Evolutionary conservation across 164 flowering plant species (phyloP), one percentile per base, ranked within the genome.

Genomic region (Kingdonia uniflora): DNA sequence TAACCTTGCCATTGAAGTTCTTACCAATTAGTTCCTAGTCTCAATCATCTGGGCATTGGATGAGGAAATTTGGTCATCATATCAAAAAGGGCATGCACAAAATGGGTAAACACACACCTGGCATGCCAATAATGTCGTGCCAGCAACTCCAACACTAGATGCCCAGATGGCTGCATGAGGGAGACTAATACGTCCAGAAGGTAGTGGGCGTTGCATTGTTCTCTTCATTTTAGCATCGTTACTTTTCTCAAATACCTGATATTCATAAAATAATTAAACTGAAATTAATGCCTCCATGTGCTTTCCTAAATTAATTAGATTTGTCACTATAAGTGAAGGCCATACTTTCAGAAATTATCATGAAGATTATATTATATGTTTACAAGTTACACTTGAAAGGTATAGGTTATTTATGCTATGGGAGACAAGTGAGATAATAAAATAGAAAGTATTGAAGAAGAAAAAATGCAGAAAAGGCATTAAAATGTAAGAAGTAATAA

Each of bases 171-270:
- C 67, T 20, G 98, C 96, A 76, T 92, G 98, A 58, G 79, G 68
- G 55, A 62, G 50, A 25, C 84, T 64, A 40, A 91, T 66, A 39
- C 98, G 82, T 24, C 91, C 88, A 11, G 98, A 85, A 40, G 98
- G 98, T 29, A 92, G 76, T n/a, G 98, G 98, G 57, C 98, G 79
- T 47, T 21, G 64, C 74, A 19, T 79, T 21, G 98, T 92, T 74
- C 98, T 73, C 65, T 85, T 92, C 98, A 92, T 92, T 71, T 68
- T 79, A 51, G 95, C 87, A 77, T 92, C 98, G 72, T 92, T 88
- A 1, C 51, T 72, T 57, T 72, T 71, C 73, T 92, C 98, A 71
- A 87, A 85, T 22, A 84, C 87, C 96, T 91, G 62, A 49, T 16
- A 44, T 54, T 56, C 17, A 60, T 24, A 52, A 58, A n/a, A 46